These are phyloP conservation scores for Takakia lepidozioides DNA, from an alignment of 225 moss, liverwort and hornwort genomes.

Conservation along the genomic window DNA sequence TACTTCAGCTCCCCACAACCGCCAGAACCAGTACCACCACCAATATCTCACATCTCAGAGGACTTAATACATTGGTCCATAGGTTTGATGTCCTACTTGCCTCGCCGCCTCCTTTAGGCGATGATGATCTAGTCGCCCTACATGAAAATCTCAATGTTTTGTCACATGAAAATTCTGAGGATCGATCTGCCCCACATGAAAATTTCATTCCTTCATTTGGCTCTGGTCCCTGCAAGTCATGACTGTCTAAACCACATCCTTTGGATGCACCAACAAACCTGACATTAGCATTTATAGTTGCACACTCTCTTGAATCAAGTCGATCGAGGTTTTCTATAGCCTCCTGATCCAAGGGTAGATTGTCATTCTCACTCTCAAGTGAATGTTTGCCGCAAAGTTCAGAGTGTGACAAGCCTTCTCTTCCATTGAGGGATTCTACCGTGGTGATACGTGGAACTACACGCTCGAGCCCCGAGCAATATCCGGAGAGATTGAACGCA, in stretches of 20 bases:
- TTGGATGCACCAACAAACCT: slow-evolving; percentile 8
- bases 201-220: slow-evolving; percentile 6
- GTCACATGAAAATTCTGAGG: no score
- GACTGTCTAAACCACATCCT: slow-evolving; percentile 21
- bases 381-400: background rate
- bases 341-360: slow-evolving; percentile 5
- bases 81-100: no score
- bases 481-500: background rate
- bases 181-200: no score
- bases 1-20: no score
- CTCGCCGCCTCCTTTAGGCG: background rate
- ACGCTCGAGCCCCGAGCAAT: no score
- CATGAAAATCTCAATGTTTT: no score
- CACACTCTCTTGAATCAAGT: background rate
- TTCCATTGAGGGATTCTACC: background rate
- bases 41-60: no score
- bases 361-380: background rate
- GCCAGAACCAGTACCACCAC: no score
- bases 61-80: no score
- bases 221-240: slow-evolving; percentile 23
- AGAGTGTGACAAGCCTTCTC: background rate
- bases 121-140: no score
- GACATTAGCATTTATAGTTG: slow-evolving; percentile 8
- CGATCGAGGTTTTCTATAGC: slow-evolving; percentile 3
- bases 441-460: no score